A percentile compares a stretch with the other conserved stretches of the same genome.
phyloP scores from a whole-genome alignment of 2,329 filamentous ascomycete genomes.

The Sordariomycetes sp. region DNA sequence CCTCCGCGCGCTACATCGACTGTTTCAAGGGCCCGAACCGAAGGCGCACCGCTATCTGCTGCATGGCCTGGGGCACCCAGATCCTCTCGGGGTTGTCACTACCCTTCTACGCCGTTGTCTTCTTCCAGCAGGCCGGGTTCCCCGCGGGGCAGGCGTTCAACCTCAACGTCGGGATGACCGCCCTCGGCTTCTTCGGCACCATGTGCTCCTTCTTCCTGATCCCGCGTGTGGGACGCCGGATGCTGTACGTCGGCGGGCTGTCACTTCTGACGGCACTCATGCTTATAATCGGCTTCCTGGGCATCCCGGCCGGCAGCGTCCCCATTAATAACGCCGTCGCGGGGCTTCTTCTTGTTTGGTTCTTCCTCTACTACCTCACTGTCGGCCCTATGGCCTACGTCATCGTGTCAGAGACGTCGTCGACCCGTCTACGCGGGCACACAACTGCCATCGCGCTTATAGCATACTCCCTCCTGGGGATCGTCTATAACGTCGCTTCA shows the following conservation, averaged over 20 bases:
- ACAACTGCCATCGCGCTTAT: slow-evolving; percentile 48
- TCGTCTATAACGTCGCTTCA: slow-evolving; percentile 14
- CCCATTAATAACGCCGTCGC: neutral
- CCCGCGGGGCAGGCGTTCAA: slow-evolving; percentile 16
- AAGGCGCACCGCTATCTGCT: slow-evolving; percentile 63
- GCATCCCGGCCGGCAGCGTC: neutral
- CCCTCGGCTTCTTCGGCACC: slow-evolving; percentile 29
- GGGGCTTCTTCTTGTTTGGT: neutral
- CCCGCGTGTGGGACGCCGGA: slow-evolving; percentile 30
- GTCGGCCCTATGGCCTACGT: slow-evolving; percentile 64
- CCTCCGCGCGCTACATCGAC: slow-evolving; percentile 65
- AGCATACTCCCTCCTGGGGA: neutral
- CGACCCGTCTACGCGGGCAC: slow-evolving; percentile 37
- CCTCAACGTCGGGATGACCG: slow-evolving; percentile 25
- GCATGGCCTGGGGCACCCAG: slow-evolving; percentile 53
- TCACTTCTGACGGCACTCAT: slow-evolving; percentile 16
- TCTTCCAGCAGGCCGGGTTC: slow-evolving; percentile 24
- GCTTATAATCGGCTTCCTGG: slow-evolving; percentile 7
- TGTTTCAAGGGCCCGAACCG: slow-evolving; percentile 74
- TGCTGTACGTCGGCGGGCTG: slow-evolving; percentile 31
- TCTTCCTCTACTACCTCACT: neutral
- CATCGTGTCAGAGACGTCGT: slow-evolving; percentile 74
- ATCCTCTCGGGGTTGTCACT: slow-evolving; percentile 53
- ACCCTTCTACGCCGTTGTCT: slow-evolving; percentile 27
- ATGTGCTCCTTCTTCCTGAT: slow-evolving; percentile 31